These are phyloP conservation scores for Eucalyptus regnans DNA, from an alignment of 345 rosid species.

Conservation along the genomic window DNA sequence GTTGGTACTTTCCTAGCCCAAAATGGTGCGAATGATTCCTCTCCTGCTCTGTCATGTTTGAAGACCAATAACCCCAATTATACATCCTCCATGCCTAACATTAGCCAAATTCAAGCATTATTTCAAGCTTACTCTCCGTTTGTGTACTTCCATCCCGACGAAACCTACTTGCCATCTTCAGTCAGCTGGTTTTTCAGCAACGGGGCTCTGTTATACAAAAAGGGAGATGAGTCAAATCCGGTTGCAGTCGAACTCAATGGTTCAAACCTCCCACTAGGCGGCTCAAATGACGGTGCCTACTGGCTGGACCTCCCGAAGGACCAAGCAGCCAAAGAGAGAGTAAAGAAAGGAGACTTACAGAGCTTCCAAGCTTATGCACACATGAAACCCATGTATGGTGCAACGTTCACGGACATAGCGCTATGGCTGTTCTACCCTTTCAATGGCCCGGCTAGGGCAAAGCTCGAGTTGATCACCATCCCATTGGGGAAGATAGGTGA, in stretches of 20 bases:
- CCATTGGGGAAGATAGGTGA: conserved; percentile 60
- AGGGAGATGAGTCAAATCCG: conserved; percentile 59
- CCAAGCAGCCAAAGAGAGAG: conserved; percentile 27
- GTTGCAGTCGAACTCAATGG: conserved; percentile 34
- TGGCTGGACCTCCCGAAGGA: conserved; percentile 76
- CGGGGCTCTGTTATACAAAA: conserved; percentile 62
- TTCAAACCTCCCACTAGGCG: conserved; percentile 82
- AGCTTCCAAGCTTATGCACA: conserved; percentile 46
- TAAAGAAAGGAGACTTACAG: conserved; percentile 57
- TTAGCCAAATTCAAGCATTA: conserved; percentile 26
- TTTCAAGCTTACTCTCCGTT: conserved; percentile 46
- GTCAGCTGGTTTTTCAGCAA: conserved; percentile 62
- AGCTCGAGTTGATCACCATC: conserved; percentile 40
- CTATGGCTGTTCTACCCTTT: conserved; percentile 82
- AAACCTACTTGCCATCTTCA: conserved; percentile 60
- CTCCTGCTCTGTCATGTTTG: conserved; percentile 33
- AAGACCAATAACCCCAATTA: conserved; percentile 28
- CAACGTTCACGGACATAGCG: conserved; percentile 61
- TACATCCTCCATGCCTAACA: conserved; percentile 52
- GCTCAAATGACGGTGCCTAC: conserved; percentile 52
- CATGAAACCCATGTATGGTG: conserved; percentile 69
- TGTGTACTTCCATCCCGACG: conserved; percentile 70
- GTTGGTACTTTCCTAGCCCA: conserved; percentile 59
- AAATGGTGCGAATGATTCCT: not conserved
- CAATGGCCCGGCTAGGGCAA: conserved; percentile 67